Conservation (phyloP, 192 early-diverging fungal genomes). For the Rhizoclosmatium globosum region DNA sequence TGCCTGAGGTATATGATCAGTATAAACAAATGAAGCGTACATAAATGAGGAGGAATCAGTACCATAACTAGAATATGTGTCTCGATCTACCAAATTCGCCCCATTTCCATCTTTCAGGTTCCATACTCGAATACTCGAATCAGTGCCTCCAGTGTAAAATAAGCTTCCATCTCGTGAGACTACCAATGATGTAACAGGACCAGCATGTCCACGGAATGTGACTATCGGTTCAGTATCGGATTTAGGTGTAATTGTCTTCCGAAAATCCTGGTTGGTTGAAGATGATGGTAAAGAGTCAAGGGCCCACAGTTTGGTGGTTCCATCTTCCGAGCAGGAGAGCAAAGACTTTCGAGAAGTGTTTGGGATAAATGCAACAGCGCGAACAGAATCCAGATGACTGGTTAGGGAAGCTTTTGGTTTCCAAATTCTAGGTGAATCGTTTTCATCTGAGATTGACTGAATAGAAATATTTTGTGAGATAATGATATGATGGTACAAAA, state of each 20-base stretch:
- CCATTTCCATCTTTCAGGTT: constrained; percentile 58
- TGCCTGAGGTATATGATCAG: background rate
- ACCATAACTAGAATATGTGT: constrained; percentile 14
- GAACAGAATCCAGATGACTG: constrained; percentile 78
- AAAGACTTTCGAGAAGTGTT: constrained; percentile 43
- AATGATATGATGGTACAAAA: background rate
- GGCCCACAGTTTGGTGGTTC: constrained; percentile 81
- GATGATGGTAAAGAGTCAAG: constrained; percentile 36
- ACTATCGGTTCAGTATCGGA: constrained; percentile 70
- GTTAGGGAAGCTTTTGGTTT: constrained; percentile 62
- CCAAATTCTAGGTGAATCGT: constrained; percentile 61
- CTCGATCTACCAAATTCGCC: constrained; percentile 28
- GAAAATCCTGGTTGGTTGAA: background rate
- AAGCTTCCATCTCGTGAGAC: constrained; percentile 65
- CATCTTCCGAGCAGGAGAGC: constrained; percentile 81
- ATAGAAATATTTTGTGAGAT: background rate
- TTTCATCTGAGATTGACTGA: background rate
- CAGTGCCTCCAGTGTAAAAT: constrained; percentile 76
- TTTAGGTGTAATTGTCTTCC: constrained; percentile 20
- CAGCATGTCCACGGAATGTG: constrained; percentile 82
- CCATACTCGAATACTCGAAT: constrained; percentile 74
- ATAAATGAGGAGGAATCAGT: too few relatives aligned
- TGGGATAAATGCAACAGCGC: constrained; percentile 68
- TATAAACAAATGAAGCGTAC: background rate
- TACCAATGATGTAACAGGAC: constrained; percentile 70